These are phyloP conservation scores for Cercospora berteroae DNA, from an alignment of 2,329 filamentous ascomycete species.

Conservation along the genomic window DNA sequence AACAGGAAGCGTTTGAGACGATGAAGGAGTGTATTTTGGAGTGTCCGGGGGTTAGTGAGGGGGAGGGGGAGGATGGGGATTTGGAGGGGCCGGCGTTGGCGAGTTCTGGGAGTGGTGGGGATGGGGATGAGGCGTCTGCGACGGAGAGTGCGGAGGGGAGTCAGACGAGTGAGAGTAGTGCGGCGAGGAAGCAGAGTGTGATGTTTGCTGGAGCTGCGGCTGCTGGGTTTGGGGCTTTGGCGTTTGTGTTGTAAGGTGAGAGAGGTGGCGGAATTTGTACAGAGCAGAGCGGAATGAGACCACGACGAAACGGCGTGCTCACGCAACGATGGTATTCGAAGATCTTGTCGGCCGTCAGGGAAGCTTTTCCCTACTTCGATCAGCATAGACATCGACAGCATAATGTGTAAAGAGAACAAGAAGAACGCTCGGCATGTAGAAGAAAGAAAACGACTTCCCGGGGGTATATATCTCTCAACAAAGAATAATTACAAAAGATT, in stretches of 20 bases:
- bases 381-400: not conserved
- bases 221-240: conserved; percentile 14
- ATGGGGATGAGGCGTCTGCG: not conserved
- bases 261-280: not conserved
- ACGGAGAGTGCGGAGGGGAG: conserved; percentile 7
- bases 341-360: not conserved
- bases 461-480: conserved; percentile 2
- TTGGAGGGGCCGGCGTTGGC: conserved; percentile 22
- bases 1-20: conserved; percentile 26
- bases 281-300: not conserved
- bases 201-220: conserved; percentile 6
- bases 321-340: not conserved
- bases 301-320: not conserved
- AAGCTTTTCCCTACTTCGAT: not conserved
- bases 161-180: conserved; percentile 1
- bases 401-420: not conserved
- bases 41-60: conserved; percentile 31
- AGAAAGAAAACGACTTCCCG: not conserved
- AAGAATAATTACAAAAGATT: not conserved
- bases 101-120: not conserved
- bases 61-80: conserved; percentile 9
- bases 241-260: conserved; percentile 10
- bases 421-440: not conserved
- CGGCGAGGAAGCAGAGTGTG: not conserved
- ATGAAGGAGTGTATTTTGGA: conserved; percentile 34